Evolutionary conservation across 495 filamentous ascomycete species (phyloP).

Genomic region (Aspergillus sclerotioniger): DNA sequence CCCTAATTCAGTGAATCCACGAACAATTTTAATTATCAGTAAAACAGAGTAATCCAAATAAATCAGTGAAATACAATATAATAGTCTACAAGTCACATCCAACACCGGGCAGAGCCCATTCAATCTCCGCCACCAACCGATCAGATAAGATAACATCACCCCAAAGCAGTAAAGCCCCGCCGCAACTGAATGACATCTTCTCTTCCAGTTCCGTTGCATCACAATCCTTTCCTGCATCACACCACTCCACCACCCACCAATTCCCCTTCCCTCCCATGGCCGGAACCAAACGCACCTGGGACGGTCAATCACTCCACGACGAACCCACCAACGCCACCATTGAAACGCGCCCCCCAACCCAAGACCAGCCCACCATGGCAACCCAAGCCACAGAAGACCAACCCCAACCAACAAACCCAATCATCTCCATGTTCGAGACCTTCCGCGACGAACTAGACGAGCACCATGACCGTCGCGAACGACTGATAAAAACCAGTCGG

Average conservation of each 20-base stretch:
- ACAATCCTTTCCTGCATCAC: slow-evolving; percentile 10
- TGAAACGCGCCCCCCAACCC: neutral
- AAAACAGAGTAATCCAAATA: too few relatives aligned
- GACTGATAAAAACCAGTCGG: slow-evolving; percentile 80
- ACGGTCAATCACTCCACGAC: slow-evolving; percentile 51
- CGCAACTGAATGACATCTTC: slow-evolving; percentile 10
- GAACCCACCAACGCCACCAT: slow-evolving; percentile 12
- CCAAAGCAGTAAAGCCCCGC: slow-evolving; percentile 14
- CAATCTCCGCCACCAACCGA: neutral
- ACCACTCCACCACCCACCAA: neutral
- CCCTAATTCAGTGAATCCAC: too few relatives aligned
- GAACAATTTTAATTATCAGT: too few relatives aligned
- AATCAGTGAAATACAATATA: too few relatives aligned
- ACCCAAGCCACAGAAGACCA: slow-evolving; percentile 24
- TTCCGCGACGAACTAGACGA: slow-evolving; percentile 89
- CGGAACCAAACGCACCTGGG: slow-evolving; percentile 59
- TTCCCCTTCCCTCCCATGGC: slow-evolving; percentile 26
- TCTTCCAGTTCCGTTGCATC: slow-evolving; percentile 10
- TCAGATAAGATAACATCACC: slow-evolving; percentile 8
- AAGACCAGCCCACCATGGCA: neutral
- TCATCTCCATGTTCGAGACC: slow-evolving; percentile 76
- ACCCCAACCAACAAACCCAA: slow-evolving; percentile 25
- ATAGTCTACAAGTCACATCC: too few relatives aligned
- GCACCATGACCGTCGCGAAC: slow-evolving; percentile 89
- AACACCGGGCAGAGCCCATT: too few relatives aligned